Conservation (phyloP, 1,139 yeast species). For the Taphrina wiesneri region DNA sequence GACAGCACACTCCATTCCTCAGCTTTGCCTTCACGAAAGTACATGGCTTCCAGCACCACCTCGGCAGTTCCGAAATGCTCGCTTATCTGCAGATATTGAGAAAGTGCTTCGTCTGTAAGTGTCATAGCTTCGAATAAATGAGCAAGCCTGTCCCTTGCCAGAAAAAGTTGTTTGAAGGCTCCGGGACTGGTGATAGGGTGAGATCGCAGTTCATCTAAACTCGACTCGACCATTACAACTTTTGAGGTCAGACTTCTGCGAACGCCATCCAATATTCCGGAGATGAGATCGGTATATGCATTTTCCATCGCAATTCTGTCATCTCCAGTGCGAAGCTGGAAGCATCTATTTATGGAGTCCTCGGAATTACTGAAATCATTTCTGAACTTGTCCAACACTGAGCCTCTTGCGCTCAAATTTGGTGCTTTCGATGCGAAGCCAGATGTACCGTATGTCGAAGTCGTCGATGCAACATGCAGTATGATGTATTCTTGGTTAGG, state of each 20-base stretch:
- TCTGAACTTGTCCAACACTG: slow-evolving; percentile 64
- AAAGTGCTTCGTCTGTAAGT: background rate
- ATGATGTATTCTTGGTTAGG: slow-evolving; percentile 67
- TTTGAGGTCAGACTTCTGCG: background rate
- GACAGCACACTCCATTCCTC: background rate
- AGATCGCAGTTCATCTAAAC: background rate
- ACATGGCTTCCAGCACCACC: background rate
- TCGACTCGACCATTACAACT: background rate
- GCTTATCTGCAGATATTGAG: background rate
- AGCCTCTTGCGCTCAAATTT: slow-evolving; percentile 53
- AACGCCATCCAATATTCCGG: slow-evolving; percentile 52
- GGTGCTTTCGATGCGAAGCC: slow-evolving; percentile 42
- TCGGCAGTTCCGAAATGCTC: background rate
- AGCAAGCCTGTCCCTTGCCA: background rate
- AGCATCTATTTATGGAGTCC: slow-evolving; percentile 44
- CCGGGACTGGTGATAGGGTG: background rate
- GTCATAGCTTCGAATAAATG: background rate
- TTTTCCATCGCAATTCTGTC: slow-evolving; percentile 47
- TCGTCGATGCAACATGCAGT: slow-evolving; percentile 46
- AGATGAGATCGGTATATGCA: slow-evolving; percentile 47
- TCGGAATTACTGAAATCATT: slow-evolving; percentile 59
- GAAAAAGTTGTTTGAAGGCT: background rate
- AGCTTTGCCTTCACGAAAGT: background rate
- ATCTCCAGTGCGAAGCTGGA: slow-evolving; percentile 46
- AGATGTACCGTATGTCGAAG: slow-evolving; percentile 7